phyloP scores from a whole-genome alignment of 495 filamentous ascomycete species.

The Podospora bellae-mahoneyi region DNA sequence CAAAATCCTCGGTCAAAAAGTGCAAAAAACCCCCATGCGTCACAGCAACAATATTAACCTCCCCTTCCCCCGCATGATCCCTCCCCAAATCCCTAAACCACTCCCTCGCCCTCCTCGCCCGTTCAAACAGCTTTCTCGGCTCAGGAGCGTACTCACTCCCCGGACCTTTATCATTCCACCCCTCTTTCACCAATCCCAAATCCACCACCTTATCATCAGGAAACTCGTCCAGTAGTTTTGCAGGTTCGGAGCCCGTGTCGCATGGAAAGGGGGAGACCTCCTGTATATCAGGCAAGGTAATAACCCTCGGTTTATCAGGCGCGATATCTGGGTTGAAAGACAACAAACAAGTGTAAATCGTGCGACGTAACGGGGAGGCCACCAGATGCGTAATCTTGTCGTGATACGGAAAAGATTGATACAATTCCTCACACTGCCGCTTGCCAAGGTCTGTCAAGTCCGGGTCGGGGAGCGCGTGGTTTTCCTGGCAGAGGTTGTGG shows the following conservation, averaged over 20 bases:
- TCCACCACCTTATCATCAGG: conserved; percentile 57
- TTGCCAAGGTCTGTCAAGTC: conserved; percentile 72
- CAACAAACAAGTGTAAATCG: conserved; percentile 73
- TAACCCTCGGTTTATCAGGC: conserved; percentile 46
- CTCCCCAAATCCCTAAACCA: conserved; percentile 58
- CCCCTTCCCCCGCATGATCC: conserved; percentile 43
- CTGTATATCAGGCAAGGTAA: conserved; percentile 76
- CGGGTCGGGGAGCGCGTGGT: conserved; percentile 74
- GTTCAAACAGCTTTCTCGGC: conserved; percentile 53
- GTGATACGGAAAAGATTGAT: conserved; percentile 60
- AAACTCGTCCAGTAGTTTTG: conserved; percentile 58
- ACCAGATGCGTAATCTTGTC: conserved; percentile 66
- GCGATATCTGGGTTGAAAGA: conserved; percentile 54
- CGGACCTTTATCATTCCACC: conserved; percentile 67
- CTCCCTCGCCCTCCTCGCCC: conserved; percentile 62
- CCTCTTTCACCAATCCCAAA: conserved; percentile 54
- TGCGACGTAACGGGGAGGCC: conserved; percentile 79
- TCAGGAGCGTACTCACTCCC: conserved; percentile 55
- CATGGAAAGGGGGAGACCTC: conserved; percentile 75
- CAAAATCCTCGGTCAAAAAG: conserved; percentile 83
- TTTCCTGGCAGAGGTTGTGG: conserved; percentile 74
- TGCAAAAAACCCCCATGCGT: conserved; percentile 50
- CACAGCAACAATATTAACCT: conserved; percentile 59
- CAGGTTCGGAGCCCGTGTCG: conserved; percentile 65
- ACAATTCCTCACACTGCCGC: conserved; percentile 67